Evolutionary conservation across 2,329 filamentous ascomycete genomes (phyloP).

Genomic region (Cryphonectria parasitica): DNA sequence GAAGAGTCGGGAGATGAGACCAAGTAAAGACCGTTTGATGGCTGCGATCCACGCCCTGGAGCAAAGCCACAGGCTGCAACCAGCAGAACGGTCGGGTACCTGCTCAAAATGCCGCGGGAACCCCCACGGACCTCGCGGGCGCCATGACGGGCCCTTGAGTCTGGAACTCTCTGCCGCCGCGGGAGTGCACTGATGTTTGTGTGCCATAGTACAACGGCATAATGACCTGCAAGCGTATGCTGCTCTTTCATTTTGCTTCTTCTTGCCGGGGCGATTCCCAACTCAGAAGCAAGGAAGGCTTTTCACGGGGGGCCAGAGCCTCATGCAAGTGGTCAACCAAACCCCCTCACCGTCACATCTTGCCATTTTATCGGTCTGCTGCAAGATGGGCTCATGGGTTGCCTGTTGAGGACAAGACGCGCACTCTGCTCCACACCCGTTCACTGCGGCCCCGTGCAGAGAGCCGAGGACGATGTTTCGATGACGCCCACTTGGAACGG

Average conservation of each 20-base stretch:
- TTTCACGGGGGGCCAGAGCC: not conserved
- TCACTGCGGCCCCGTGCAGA: not conserved
- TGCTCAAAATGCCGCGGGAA: constrained; percentile 15
- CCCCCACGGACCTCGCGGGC: constrained; percentile 21
- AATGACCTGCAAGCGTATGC: not conserved
- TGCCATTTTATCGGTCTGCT: constrained; percentile 12
- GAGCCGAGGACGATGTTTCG: not conserved
- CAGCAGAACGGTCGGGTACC: constrained; percentile 7
- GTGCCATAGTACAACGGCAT: not conserved
- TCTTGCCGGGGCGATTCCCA: not conserved
- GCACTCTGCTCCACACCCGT: not conserved
- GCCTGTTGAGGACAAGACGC: constrained; percentile 11
- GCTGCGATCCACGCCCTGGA: not conserved
- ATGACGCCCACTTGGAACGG: constrained; percentile 4
- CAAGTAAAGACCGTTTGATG: not conserved
- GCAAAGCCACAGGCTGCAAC: not conserved
- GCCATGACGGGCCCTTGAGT: constrained; percentile 1
- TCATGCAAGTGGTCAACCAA: constrained; percentile 15
- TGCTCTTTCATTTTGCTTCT: not conserved
- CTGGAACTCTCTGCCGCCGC: constrained; percentile 8
- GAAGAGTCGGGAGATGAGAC: not conserved
- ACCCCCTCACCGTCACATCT: constrained; percentile 15
- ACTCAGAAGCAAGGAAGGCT: not conserved
- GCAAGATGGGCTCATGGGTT: constrained; percentile 22
- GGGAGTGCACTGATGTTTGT: not conserved